Evolutionary conservation across 371 early-diverging fungal genomes (phyloP), one percentile per base, ranked within the genome.

Genomic region (Lichtheimia ornata): DNA sequence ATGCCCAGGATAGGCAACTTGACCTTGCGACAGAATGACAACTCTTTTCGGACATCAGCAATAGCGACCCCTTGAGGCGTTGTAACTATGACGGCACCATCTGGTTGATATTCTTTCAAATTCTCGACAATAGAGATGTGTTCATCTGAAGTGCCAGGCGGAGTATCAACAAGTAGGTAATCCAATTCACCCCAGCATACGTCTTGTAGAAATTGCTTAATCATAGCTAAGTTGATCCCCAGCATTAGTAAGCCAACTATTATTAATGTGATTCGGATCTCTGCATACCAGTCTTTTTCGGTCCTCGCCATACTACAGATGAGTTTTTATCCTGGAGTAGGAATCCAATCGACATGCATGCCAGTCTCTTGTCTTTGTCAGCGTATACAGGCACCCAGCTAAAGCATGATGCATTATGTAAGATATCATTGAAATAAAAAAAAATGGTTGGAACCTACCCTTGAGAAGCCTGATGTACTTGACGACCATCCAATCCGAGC

Each of bases 71-170:
- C 80, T 74, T 97, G 96, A 40, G 97, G 94, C 3, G 99, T 97
- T 0, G 97, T 96, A 15, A 96, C 93, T 24, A 97, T 66, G 4
- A 98, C 85, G 15, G 94, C 94, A 42, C 94, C 94, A 67, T 88
- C 89, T 27, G 91, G 91, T 30, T 84, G 77, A 41, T 76, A 75
- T n/a, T 87, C 88, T 62, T 90, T 90, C 11, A 93, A 70, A 56
- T 85, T 88, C 62, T 91, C 89, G 24, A 86, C 89, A 40, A 89
- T 81, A n/a, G 87, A 89, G 44, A 95, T 86, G 72, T 97, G 97
- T 69, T 97, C 97, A 71, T 96, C 97, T 11, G 95, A 92, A 0
- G 97, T 93, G 17, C 97, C 99, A 24, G 99, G 99, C 35, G 99
- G 99, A 28, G 96, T 97, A 76, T 98, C 98, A 62, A 94, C 82